Evolutionary conservation across 257 asterid genomes (phyloP), one percentile per base, ranked within the genome.

Genomic region (Solanum chmielewskii): DNA sequence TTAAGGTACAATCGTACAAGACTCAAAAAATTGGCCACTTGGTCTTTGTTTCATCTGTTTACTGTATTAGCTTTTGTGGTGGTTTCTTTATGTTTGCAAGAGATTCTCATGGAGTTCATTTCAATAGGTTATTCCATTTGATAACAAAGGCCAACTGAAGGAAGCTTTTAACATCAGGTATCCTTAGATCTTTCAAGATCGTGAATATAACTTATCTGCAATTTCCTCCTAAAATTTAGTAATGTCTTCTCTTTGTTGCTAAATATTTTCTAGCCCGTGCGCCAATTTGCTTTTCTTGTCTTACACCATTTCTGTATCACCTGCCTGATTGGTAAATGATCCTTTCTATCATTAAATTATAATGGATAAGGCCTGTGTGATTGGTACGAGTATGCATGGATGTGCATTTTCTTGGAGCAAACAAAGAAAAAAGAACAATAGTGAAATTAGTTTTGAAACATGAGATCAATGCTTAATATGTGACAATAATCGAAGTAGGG

Each of bases 111-210:
- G 44, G 44, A 35, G 52, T 86, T 64, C 33, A 84, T 69, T 88
- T 83, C 83, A 76, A 47, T 91, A 96, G 99, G 99, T 96, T 84
- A 96, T 96, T 89, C 99, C 99, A 87, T 93, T 96, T 89, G 99
- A 96, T 88, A 96, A 93, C 88, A 95, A 94, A 92, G 98, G 99
- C 83, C 98, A 93, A 90, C 95, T 96, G 77, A 96, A 94, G 92
- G 99, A 96, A 92, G 98, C 98, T 66, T 95, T 94, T 87, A 95
- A 96, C 92, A 95, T 96, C 83, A 94, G 99, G 99, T 96, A 93
- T 73, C 27, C 49, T 78, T 41, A 21, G 71, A 14, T 29, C 35
- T 83, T 81, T 49, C 70, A 81, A 66, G 85, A 69, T 42, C 59
- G 37, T 47, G 64, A 18, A 49, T 44, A 52, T 81, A 49, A 4